Base-by-base conservation (phyloP, 2,329 filamentous ascomycete genomes). In the Ascomycota sp. region DNA sequence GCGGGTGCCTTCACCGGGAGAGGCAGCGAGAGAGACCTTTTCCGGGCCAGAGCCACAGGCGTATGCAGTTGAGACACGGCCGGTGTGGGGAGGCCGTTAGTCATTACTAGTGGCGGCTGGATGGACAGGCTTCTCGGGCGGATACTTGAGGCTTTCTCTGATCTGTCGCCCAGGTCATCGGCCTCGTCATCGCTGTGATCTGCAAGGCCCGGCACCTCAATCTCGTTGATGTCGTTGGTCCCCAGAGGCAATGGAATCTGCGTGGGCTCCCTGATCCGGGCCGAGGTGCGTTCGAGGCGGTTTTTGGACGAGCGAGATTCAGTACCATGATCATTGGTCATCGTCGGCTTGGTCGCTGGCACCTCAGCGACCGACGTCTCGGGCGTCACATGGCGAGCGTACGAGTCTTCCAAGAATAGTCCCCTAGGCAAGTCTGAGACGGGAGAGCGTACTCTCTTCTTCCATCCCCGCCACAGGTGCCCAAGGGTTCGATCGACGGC, bases 381-480 rank as follows among this genome's bases (percentile, higher is more conserved):
- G n/a, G n/a, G n/a, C n/a, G n/a, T n/a, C n/a, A n/a, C n/a, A n/a
- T n/a, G n/a, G n/a, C n/a, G n/a, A n/a, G n/a, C n/a, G n/a, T n/a
- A n/a, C n/a, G n/a, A n/a, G n/a, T n/a, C n/a, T n/a, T n/a, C n/a
- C n/a, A n/a, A n/a, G n/a, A n/a, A n/a, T n/a, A n/a, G n/a, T n/a
- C 61, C 55, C 23, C 58, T 51, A 28, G 59, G 53, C 29, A 57
- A 47, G 24, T 63, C 59, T 22, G 56, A 51, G 22, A 47, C 48
- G 1, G 69, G 67, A 6, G 64, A 63, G 33, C 80, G 69, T 40
- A 79, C 64, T 36, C 77, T 70, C 56, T 93, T 93, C 55, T 89
- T 82, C 89, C 89, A 98, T 19, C 80, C 78, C 41, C 89, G 71
- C 89, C 89, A 98, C 26, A 95, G 60, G 29, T 85, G 66, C 13